A percentile compares a stretch with the other conserved stretches of the same genome.
phyloP scores from a whole-genome alignment of 2,329 filamentous ascomycete genomes.

The Aspergillus quadrilineatus region DNA sequence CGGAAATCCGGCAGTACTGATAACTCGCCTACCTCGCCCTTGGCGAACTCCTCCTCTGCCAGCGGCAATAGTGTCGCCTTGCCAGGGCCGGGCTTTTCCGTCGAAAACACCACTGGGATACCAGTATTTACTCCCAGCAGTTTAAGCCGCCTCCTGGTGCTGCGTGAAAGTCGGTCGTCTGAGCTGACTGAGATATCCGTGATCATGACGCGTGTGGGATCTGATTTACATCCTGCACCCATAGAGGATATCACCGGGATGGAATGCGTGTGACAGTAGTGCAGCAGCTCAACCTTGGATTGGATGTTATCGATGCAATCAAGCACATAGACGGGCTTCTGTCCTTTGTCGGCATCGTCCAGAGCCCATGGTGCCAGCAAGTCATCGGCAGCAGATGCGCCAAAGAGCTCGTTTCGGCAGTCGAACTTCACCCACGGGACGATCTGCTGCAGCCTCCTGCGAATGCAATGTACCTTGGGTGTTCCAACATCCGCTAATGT shows the following conservation, averaged over 20 bases:
- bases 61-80: slow-evolving; percentile 88
- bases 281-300: slow-evolving; percentile 85
- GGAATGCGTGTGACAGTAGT: slow-evolving; percentile 77
- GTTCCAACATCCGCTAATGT: slow-evolving; percentile 91
- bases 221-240: slow-evolving; percentile 93
- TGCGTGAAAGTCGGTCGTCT: slow-evolving; percentile 83
- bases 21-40: slow-evolving; percentile 81
- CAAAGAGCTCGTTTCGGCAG: slow-evolving; percentile 79
- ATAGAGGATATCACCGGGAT: slow-evolving; percentile 89
- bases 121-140: slow-evolving; percentile 74
- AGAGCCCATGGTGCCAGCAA: slow-evolving; percentile 67
- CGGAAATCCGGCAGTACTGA: slow-evolving; percentile 89
- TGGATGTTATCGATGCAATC: slow-evolving; percentile 99
- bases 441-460: slow-evolving; percentile 77
- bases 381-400: slow-evolving; percentile 61
- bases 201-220: slow-evolving; percentile 78
- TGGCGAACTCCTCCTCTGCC: slow-evolving; percentile 80
- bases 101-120: slow-evolving; percentile 89
- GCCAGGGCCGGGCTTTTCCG: slow-evolving; percentile 82
- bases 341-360: slow-evolving; percentile 44
- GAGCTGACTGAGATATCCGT: slow-evolving; percentile 86
- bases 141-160: slow-evolving; percentile 77
- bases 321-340: slow-evolving; percentile 78
- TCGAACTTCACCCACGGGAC: slow-evolving; percentile 92
- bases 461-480: slow-evolving; percentile 84